Evolutionary conservation across 805 yeast species (phyloP), one percentile per base, ranked within the genome.

Genomic region (Cyberlindnera nakhonratchasimensis): DNA sequence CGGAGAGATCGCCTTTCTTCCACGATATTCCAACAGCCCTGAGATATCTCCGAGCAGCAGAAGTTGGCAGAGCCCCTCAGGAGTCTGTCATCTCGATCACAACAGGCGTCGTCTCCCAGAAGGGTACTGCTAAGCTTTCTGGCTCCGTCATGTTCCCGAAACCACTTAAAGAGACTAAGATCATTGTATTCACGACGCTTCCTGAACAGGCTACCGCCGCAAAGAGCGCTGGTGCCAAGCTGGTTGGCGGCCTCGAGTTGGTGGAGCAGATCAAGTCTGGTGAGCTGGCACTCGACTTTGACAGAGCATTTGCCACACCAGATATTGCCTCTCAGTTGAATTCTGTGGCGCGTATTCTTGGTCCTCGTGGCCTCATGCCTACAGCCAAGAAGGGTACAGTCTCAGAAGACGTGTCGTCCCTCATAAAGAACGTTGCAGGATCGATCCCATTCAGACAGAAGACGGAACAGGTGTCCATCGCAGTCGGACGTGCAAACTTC

Each of bases 341-440:
- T 48, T 71, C 76, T 43, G 67, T 87, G 18, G 96, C 93, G n/a
- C 77, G 89, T 57, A 67, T 75, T 10, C 72, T 93, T 53, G 98
- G 98, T 45, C 95, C 96, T 24, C 79, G 73, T 57, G 96, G 95
- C 19, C 72, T 93, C 53, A 82, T 90, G 86, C 98, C 99, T 35
- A 74, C 76, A 33, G 80, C 76, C 12, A 89, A 88, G 67, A 84
- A 80, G 58, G 96, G 96, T 14, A 89, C 96, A 1, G 93, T 91
- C 8, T 68, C 83, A 1, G 75, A 77, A n/a, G 79, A 88, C 54
- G 66, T 88, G 23, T 67, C 66, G 17, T 61, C 62, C 7, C 65
- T 82, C 44, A 71, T 90, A 45, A 57, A 63, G 28, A 65, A 70
- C 8, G 77, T 80, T 37, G 65, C 79, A 33, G 93, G 93, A 23